A percentile compares a stretch with the other conserved stretches of the same genome.
Conservation (phyloP, 2,329 filamentous ascomycete species). For the Plectosphaerella plurivora region DNA sequence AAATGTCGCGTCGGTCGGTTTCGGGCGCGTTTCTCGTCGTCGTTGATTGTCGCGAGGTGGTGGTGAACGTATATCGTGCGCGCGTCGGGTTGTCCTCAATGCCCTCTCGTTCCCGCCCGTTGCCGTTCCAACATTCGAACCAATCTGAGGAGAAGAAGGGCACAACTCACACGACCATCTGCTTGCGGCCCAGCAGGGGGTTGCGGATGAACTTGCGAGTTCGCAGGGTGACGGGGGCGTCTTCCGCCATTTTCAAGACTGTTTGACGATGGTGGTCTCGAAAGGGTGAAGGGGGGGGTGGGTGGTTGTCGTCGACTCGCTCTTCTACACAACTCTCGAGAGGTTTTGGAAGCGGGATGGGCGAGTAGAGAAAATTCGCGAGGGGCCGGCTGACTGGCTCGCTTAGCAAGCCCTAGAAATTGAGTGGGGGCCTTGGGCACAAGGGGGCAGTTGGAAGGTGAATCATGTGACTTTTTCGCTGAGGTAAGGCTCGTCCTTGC, state of each 20-base stretch:
- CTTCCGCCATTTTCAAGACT: conserved; percentile 83
- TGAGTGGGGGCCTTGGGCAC: not conserved
- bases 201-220: conserved; percentile 99
- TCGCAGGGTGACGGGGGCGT: conserved; percentile 76
- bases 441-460: not conserved
- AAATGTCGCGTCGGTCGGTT: too few species aligned
- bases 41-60: too few species aligned
- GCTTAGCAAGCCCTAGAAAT: conserved; percentile 4
- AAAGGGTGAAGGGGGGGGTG: conserved; percentile 6
- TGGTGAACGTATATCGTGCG: too few species aligned
- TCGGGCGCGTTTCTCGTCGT: too few species aligned
- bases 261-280: conserved; percentile 21
- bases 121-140: too few species aligned
- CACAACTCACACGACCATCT: conserved; percentile 95
- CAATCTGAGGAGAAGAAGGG: not conserved
- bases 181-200: conserved; percentile 96
- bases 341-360: conserved; percentile 8
- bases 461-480: not conserved
- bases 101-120: not conserved
- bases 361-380: conserved; percentile 10
- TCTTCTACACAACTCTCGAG: conserved; percentile 2
- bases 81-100: not conserved
- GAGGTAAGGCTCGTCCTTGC: conserved; percentile 1
- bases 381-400: conserved; percentile 5
- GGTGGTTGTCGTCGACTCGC: conserved; percentile 11